Conservation (phyloP, 306 rosid genomes). For the Hylodesmum podocarpum region DNA sequence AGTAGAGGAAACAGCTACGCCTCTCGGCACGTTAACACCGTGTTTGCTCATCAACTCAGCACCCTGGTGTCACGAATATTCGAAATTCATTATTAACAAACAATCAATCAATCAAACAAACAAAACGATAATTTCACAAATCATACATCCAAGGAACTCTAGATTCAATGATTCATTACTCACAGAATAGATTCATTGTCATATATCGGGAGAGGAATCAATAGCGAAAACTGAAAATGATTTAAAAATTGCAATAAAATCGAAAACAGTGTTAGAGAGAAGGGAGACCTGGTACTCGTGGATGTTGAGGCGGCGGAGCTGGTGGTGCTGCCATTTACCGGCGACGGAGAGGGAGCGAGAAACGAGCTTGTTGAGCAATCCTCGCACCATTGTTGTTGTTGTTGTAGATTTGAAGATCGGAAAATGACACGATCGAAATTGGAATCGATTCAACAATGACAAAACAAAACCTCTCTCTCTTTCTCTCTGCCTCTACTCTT, state of each 20-base stretch:
- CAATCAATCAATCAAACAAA: neutral
- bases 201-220: neutral
- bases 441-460: neutral
- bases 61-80: slow-evolving; percentile 57
- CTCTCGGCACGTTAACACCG: slow-evolving; percentile 73
- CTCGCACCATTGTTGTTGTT: slow-evolving; percentile 67
- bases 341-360: slow-evolving; percentile 92
- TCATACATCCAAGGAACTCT: neutral
- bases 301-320: slow-evolving; percentile 98
- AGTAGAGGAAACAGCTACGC: slow-evolving; percentile 47
- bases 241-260: neutral
- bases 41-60: slow-evolving; percentile 88
- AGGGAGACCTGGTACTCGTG: slow-evolving; percentile 88
- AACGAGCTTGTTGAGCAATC: slow-evolving; percentile 69
- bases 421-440: neutral
- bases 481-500: no score
- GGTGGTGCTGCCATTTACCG: slow-evolving; percentile 93
- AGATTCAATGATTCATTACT: slow-evolving; percentile 12
- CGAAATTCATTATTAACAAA: neutral
- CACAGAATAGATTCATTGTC: neutral
- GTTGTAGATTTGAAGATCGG: slow-evolving; percentile 22
- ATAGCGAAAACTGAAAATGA: neutral
- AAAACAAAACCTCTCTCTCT: neutral
- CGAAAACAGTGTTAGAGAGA: neutral
- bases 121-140: slow-evolving; percentile 10